Evolutionary conservation across 139 green algal species (phyloP).

Genomic region (Coccomyxa sp.): DNA sequence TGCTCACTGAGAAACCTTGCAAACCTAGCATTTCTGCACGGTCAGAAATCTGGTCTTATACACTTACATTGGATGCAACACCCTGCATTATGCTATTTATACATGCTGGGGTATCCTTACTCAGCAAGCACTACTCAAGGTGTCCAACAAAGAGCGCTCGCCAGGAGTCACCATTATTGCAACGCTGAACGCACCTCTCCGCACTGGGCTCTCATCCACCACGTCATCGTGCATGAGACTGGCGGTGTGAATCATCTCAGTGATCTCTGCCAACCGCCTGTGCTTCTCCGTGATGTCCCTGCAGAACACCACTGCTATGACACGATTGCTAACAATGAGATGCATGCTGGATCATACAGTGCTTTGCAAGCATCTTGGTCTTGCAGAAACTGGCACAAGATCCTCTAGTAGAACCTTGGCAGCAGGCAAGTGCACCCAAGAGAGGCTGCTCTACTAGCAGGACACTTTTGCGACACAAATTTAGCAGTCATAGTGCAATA

Average conservation of each 20-base stretch:
- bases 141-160: too few species aligned
- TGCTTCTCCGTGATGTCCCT: slow-evolving; percentile 89
- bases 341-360: not conserved
- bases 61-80: not conserved
- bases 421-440: not conserved
- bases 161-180: too few species aligned
- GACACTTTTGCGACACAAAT: too few species aligned
- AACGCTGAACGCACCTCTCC: slow-evolving; percentile 57
- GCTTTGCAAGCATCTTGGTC: too few species aligned
- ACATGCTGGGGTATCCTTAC: too few species aligned
- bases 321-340: not conserved
- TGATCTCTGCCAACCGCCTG: slow-evolving; percentile 91
- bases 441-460: not conserved
- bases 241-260: slow-evolving; percentile 99
- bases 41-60: not conserved
- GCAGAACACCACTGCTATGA: slow-evolving; percentile 12
- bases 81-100: not conserved
- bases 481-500: not conserved
- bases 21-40: too few species aligned
- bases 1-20: not conserved
- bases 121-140: too few species aligned
- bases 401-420: not conserved
- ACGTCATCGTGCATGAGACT: slow-evolving; percentile 98
- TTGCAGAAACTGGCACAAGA: too few species aligned
- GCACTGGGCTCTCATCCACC: slow-evolving; percentile 87